These are phyloP conservation scores for Effrenium voratum DNA, from an alignment of 73 alveolate species.

Conservation along the genomic window DNA sequence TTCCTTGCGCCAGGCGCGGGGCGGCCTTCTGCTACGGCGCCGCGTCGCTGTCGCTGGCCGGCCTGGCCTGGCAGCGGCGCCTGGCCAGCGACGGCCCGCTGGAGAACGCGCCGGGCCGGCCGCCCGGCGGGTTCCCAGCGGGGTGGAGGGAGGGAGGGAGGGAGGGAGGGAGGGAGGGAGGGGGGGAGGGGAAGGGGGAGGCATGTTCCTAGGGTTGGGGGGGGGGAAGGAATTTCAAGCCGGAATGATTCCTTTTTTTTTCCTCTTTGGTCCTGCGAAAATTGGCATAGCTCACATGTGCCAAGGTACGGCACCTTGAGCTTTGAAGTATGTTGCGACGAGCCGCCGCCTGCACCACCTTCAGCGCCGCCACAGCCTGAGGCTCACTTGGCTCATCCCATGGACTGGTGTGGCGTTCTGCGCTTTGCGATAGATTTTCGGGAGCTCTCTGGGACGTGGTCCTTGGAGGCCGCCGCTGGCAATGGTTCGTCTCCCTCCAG, in stretches of 20 bases:
- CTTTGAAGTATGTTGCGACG: not conserved
- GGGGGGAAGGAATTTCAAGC: too few relatives aligned
- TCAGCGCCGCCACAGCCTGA: not conserved
- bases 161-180: too few relatives aligned
- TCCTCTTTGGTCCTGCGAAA: too few relatives aligned
- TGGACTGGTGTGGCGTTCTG: slow-evolving; percentile 80
- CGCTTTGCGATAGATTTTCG: slow-evolving; percentile 42
- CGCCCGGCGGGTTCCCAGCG: not conserved
- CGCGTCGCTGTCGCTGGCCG: not conserved
- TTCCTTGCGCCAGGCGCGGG: not conserved
- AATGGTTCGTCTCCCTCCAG: slow-evolving; percentile 17
- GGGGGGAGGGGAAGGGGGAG: too few relatives aligned
- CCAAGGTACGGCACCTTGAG: slow-evolving; percentile 1
- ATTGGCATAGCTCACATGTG: too few relatives aligned
- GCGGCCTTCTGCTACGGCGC: slow-evolving; percentile 63
- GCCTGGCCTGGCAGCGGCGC: slow-evolving; percentile 34
- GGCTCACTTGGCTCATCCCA: slow-evolving; percentile 27
- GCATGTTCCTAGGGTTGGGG: too few relatives aligned
- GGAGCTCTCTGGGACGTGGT: slow-evolving; percentile 19
- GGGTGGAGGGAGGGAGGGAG: too few relatives aligned
- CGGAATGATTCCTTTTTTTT: too few relatives aligned
- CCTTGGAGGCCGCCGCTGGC: slow-evolving; percentile 74
- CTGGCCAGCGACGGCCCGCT: not conserved
- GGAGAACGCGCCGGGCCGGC: slow-evolving; percentile 64
- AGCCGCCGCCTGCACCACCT: not conserved